Base-by-base conservation (phyloP, 352 stramenopile species). In the Peronospora destructor region DNA sequence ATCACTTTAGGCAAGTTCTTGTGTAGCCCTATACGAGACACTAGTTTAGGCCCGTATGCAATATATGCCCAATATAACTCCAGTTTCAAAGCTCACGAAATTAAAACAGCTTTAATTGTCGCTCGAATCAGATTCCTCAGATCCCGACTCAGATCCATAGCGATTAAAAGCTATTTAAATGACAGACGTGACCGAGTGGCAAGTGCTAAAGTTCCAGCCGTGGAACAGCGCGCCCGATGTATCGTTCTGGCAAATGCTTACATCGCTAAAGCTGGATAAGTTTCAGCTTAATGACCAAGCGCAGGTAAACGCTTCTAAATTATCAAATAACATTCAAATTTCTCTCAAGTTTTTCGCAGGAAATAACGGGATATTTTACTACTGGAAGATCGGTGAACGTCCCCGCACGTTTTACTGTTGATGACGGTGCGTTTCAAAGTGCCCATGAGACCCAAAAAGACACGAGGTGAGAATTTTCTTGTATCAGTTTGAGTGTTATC, bases 161-260 rank as follows among this genome's bases (percentile, higher is more conserved):
- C 19, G 19, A 21, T 21, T 21, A 21, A 21, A 30, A 30, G 1
- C 25, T 6, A 10, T 6, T 10, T 6, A 6, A 34, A 45, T 45
- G 39, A 34, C 39, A 2, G 28, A 23, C 3, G 45, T 21, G 14
- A 45, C n/a, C 1, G 49, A 58, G 14, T 77, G 57, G 59, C 49
- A 68, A 38, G 53, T 77, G 56, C 75, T 91, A 50, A 74, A 82
- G 58, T 93, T 91, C 48, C 81, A 94, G 70, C 38, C 76, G 23
- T 94, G 80, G 74, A 78, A 73, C 40, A 94, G 83, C 61, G 74
- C 78, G 13, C 75, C 81, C 10, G 77, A 94, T 51, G 76, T 86
- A 33, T 72, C 73, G 11, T 94, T 94, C 66, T 94, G 82, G 76
- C 83, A 94, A 64, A 71, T 60, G 25, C 74, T 94, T 33, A 64